These are phyloP conservation scores for Linaria vulgaris DNA, from an alignment of 257 asterid species.

Conservation along the genomic window DNA sequence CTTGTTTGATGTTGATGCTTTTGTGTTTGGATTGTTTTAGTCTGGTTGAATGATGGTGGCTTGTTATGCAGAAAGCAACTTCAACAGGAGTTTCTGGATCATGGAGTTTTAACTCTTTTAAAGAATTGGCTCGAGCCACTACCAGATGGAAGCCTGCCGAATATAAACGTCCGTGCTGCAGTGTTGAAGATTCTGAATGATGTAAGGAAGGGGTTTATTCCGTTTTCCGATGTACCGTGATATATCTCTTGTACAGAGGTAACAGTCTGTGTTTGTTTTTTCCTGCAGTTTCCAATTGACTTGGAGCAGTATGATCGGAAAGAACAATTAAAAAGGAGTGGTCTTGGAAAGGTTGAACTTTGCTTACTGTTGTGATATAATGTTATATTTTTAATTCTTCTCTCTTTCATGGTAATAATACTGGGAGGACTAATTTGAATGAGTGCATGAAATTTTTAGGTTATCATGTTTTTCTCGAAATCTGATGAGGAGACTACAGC, in stretches of 20 bases:
- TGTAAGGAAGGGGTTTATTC: constrained; percentile 37
- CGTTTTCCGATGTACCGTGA: background rate
- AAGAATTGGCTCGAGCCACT: constrained; percentile 68
- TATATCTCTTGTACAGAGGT: constrained; percentile 18
- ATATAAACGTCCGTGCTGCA: constrained; percentile 87
- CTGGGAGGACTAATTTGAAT: constrained; percentile 19
- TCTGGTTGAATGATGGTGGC: constrained; percentile 23
- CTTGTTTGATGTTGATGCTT: background rate
- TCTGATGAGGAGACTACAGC: constrained; percentile 95
- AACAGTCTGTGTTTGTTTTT: background rate
- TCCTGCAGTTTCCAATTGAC: constrained; percentile 60
- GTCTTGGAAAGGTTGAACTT: constrained; percentile 82
- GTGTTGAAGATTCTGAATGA: constrained; percentile 78
- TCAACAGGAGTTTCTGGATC: constrained; percentile 93
- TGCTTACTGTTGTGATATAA: constrained; percentile 7
- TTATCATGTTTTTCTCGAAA: constrained; percentile 92
- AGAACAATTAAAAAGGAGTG: constrained; percentile 89
- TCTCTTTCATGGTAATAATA: constrained; percentile 6
- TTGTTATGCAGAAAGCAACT: constrained; percentile 77
- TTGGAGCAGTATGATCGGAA: constrained; percentile 77
- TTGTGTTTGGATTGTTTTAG: constrained; percentile 5
- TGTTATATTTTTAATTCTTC: background rate
- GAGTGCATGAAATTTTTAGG: constrained; percentile 45
- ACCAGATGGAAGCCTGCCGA: constrained; percentile 78
- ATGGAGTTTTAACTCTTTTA: constrained; percentile 54